phyloP scores from a whole-genome alignment of 768 basidiomycete genomes.

The Serendipita indica region DNA sequence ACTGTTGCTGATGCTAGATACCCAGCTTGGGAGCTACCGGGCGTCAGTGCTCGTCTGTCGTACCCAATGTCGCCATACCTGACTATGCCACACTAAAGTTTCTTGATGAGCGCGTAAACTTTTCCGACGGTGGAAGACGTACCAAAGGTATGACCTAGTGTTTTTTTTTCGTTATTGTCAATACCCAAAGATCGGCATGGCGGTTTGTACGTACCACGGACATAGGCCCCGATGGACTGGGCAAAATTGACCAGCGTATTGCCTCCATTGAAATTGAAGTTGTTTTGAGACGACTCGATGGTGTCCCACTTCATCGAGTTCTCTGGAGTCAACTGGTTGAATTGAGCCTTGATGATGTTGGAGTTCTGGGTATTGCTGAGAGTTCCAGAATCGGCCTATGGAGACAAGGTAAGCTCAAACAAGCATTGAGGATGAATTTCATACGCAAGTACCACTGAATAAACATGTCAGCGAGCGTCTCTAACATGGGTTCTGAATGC shows the following conservation, averaged over 20 bases:
- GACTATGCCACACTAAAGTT: no score
- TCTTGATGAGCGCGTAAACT: no score
- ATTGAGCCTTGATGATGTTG: constrained; percentile 13
- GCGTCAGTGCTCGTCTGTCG: no score
- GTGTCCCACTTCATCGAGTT: constrained; percentile 14
- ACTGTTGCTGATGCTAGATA: not conserved
- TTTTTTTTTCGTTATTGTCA: no score
- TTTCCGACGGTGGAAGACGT: no score
- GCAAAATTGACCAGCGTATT: constrained; percentile 15
- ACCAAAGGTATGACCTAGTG: no score
- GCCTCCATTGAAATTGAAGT: constrained; percentile 13
- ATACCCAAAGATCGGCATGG: no score
- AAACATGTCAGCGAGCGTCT: not conserved
- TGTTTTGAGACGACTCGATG: constrained; percentile 8
- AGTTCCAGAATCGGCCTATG: constrained; percentile 6
- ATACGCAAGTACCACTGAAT: constrained; percentile 4
- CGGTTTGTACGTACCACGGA: no score
- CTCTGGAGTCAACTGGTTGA: constrained; percentile 15
- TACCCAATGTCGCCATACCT: constrained; percentile 14
- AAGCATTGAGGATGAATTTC: not conserved
- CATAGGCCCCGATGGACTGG: constrained; percentile 12
- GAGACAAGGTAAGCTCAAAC: not conserved
- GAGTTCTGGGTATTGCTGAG: constrained; percentile 13
- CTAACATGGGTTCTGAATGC: not conserved
- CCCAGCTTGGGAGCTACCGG: constrained; percentile 10